Percentiles rank a stretch among this genome's conserved stretches.
These are phyloP conservation scores for Diaporthe destruens DNA, from an alignment of 2,329 filamentous ascomycete genomes.

Conservation along the genomic window DNA sequence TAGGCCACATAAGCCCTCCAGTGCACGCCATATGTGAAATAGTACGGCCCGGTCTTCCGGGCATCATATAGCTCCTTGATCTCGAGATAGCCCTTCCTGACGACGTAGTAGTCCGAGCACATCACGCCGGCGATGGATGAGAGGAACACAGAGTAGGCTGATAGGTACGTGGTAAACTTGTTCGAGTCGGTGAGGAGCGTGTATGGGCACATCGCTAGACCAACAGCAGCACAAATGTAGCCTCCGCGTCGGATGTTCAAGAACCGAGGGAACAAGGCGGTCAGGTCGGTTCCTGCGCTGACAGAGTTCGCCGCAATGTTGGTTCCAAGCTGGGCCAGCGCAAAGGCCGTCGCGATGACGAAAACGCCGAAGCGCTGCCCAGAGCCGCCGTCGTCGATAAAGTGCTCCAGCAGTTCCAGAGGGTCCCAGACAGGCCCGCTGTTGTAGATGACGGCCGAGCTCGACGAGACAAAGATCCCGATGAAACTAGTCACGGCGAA, in stretches of 20 bases:
- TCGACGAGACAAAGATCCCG: constrained; percentile 82
- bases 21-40: constrained; percentile 78
- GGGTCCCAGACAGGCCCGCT: constrained; percentile 79
- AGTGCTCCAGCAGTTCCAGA: constrained; percentile 73
- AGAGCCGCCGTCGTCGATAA: constrained; percentile 77
- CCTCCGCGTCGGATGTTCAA: constrained; percentile 89
- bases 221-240: constrained; percentile 84
- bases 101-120: constrained; percentile 86
- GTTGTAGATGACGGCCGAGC: constrained; percentile 75
- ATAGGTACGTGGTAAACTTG: constrained; percentile 92
- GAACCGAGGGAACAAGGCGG: constrained; percentile 82
- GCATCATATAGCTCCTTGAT: constrained; percentile 84
- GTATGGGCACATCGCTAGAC: constrained; percentile 89
- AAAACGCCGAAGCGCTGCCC: constrained; percentile 81
- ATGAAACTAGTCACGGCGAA: constrained; percentile 88
- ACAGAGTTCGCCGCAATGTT: constrained; percentile 91
- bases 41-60: constrained; percentile 77
- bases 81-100: constrained; percentile 85
- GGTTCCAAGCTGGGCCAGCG: constrained; percentile 85
- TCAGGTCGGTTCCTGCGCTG: constrained; percentile 86
- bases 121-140: constrained; percentile 95
- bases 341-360: constrained; percentile 77
- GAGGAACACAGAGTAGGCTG: constrained; percentile 93
- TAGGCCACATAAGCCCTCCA: constrained; percentile 90
- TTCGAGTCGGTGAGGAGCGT: constrained; percentile 81